These are phyloP conservation scores for Colletotrichum euphorbiae DNA, from an alignment of 2,329 filamentous ascomycete species.

Conservation along the genomic window DNA sequence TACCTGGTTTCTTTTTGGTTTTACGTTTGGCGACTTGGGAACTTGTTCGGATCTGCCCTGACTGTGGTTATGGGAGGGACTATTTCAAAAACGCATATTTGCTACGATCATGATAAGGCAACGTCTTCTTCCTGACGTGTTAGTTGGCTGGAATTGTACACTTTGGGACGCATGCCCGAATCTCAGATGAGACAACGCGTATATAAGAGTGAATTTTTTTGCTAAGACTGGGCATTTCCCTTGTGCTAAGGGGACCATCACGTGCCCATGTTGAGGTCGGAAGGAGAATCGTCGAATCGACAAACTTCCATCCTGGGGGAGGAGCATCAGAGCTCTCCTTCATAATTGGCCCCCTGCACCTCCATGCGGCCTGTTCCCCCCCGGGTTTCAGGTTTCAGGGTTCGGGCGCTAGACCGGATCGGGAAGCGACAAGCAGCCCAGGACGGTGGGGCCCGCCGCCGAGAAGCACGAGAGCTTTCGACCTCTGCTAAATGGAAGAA, in stretches of 20 bases:
- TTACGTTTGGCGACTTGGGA: conserved; percentile 11
- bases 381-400: conserved; percentile 10
- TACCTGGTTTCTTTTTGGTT: neutral
- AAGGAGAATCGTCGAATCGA: neutral
- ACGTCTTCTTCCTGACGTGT: neutral
- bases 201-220: conserved; percentile 11
- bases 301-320: conserved; percentile 23
- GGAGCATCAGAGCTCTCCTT: neutral
- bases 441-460: neutral
- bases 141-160: neutral
- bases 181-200: neutral
- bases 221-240: conserved; percentile 8
- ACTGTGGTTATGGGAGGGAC: neutral
- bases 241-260: conserved; percentile 2
- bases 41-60: neutral
- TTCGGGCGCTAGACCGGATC: conserved; percentile 24
- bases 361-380: neutral
- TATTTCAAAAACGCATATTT: conserved; percentile 13
- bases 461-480: conserved; percentile 1
- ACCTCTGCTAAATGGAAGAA: neutral
- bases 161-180: neutral
- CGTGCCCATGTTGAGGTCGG: conserved; percentile 6
- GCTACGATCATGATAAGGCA: conserved; percentile 14
- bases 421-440: neutral
- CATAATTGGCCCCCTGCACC: neutral